These are phyloP conservation scores for Ustilago crameri DNA, from an alignment of 1,284 basidiomycete species.

Conservation along the genomic window DNA sequence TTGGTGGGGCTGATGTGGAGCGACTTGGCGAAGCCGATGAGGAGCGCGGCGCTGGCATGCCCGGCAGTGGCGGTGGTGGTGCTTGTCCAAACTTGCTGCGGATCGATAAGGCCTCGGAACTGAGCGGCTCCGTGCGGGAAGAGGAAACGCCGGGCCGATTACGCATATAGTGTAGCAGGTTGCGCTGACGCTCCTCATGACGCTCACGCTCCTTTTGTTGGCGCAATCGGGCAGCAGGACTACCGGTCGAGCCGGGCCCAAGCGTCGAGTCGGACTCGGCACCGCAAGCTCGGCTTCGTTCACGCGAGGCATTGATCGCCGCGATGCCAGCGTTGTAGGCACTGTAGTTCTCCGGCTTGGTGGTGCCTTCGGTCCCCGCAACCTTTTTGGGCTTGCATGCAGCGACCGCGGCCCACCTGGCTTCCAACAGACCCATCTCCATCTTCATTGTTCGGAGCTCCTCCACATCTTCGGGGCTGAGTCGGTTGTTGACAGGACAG, in stretches of 20 bases:
- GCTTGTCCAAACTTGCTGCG: slow-evolving; percentile 50
- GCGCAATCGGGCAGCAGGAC: slow-evolving; percentile 35
- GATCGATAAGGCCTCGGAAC: slow-evolving; percentile 44
- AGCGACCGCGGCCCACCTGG: slow-evolving; percentile 61
- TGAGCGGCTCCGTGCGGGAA: slow-evolving; percentile 22
- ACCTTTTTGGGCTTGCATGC: slow-evolving; percentile 54
- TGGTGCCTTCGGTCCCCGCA: slow-evolving; percentile 40
- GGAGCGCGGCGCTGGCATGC: slow-evolving; percentile 18
- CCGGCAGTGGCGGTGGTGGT: slow-evolving; percentile 47
- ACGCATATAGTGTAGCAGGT: slow-evolving; percentile 39
- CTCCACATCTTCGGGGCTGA: slow-evolving; percentile 63
- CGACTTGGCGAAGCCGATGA: slow-evolving; percentile 29
- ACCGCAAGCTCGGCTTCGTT: slow-evolving; percentile 28
- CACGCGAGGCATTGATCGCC: slow-evolving; percentile 35
- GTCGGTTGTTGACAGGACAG: slow-evolving; percentile 60
- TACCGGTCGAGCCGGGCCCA: slow-evolving; percentile 30
- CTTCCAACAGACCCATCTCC: slow-evolving; percentile 64
- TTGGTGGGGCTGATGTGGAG: slow-evolving; percentile 33
- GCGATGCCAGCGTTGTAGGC: slow-evolving; percentile 53
- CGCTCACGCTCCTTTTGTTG: slow-evolving; percentile 51
- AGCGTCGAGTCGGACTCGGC: slow-evolving; percentile 44
- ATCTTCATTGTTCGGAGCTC: slow-evolving; percentile 65
- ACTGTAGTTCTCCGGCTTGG: slow-evolving; percentile 35
- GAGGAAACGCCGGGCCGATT: slow-evolving; percentile 18
- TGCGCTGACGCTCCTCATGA: slow-evolving; percentile 40